Conservation (phyloP, 1,284 basidiomycete genomes). For the Cryptococcus depauperatus region DNA sequence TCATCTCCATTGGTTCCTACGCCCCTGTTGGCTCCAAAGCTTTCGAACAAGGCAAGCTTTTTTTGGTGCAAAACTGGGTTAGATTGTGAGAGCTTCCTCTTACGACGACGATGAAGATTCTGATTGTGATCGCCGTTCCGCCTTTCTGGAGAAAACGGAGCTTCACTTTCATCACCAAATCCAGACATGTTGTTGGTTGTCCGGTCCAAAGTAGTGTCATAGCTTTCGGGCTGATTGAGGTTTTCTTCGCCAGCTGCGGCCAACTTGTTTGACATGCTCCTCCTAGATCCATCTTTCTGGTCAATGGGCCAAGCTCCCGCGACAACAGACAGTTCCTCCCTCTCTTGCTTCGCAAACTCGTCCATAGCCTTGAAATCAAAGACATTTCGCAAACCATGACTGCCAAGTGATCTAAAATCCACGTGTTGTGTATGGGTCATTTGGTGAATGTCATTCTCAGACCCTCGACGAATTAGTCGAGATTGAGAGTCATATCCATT, state of each 20-base stretch:
- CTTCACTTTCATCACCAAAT: conserved; percentile 28
- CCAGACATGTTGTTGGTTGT: conserved; percentile 22
- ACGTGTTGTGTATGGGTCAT: conserved; percentile 4
- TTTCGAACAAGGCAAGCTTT: conserved; percentile 89
- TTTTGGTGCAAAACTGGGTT: conserved; percentile 57
- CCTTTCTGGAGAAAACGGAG: conserved; percentile 17
- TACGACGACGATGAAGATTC: conserved; percentile 51
- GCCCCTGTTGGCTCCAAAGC: conserved; percentile 42
- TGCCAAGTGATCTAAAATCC: conserved; percentile 13
- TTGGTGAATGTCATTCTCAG: conserved; percentile 12
- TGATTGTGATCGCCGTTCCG: conserved; percentile 20
- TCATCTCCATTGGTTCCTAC: conserved; percentile 44
- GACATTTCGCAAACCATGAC: conserved; percentile 31
- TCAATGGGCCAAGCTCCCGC: conserved; percentile 41
- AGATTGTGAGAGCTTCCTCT: conserved; percentile 76
- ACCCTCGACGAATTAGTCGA: conserved; percentile 14
- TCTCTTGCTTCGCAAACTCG: conserved; percentile 66
- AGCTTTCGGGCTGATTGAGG: conserved; percentile 12
- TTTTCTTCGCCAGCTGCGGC: conserved; percentile 10
- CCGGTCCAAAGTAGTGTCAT: conserved; percentile 18
- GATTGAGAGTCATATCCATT: conserved; percentile 23
- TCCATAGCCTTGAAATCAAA: conserved; percentile 79
- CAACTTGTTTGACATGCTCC: conserved; percentile 8
- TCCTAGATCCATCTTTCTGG: conserved; percentile 9
- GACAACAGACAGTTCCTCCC: conserved; percentile 36